A percentile compares a stretch with the other conserved stretches of the same genome.
Conservation (phyloP, 176 grass and related monocot species). For the Oryza nivara region DNA sequence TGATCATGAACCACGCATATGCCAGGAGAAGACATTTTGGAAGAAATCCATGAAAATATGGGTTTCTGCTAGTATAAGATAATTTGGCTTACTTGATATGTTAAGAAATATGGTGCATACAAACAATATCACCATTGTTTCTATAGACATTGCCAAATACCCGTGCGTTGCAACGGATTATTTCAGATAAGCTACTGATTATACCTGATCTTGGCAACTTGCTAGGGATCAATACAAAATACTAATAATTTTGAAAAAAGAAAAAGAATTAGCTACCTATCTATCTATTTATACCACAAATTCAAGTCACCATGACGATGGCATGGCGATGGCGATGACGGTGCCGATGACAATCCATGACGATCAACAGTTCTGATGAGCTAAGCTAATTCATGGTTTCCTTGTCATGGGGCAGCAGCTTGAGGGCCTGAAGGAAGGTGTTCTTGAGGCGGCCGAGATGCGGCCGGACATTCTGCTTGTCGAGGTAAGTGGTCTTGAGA, state of each 20-base stretch:
- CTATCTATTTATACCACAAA: neutral
- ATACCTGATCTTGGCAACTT: neutral
- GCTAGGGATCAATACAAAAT: neutral
- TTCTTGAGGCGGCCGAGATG: constrained; percentile 85
- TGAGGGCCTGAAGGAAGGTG: constrained; percentile 71
- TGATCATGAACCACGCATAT: constrained; percentile 19
- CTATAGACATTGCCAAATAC: neutral
- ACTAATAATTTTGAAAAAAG: neutral
- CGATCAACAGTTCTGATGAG: neutral
- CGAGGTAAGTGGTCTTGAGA: constrained; percentile 80
- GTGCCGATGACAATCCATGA: neutral
- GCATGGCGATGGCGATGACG: neutral
- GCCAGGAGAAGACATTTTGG: neutral
- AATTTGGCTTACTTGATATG: neutral
- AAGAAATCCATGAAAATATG: neutral
- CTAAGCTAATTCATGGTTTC: neutral
- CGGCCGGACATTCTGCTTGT: constrained; percentile 88
- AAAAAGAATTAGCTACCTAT: neutral
- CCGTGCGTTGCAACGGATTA: neutral
- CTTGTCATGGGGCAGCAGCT: constrained; percentile 57
- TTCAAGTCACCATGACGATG: neutral
- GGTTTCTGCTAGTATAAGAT: neutral
- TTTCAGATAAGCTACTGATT: neutral
- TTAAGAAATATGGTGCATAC: neutral
- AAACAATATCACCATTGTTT: neutral